A percentile compares a stretch with the other conserved stretches of the same genome.
Evolutionary conservation across 768 basidiomycete species (phyloP).

Genomic region (Suillus decipiens): DNA sequence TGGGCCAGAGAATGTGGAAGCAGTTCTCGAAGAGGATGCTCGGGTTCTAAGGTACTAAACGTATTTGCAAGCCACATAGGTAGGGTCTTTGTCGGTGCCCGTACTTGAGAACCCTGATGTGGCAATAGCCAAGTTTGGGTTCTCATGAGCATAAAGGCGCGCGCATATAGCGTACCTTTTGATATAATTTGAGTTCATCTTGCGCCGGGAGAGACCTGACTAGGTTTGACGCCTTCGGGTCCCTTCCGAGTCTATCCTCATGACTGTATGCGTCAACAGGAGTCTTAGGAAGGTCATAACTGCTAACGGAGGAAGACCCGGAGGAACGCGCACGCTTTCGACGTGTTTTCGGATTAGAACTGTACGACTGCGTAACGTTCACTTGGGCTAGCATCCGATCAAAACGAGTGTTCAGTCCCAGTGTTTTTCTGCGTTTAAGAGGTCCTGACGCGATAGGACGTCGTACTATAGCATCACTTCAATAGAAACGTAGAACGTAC

Average conservation of each 20-base stretch:
- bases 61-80: conserved; percentile 61
- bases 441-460: conserved; percentile 7
- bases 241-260: conserved; percentile 36
- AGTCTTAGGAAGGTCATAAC: conserved; percentile 42
- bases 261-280: conserved; percentile 42
- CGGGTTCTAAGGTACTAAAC: conserved; percentile 44
- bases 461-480: background rate
- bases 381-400: conserved; percentile 70
- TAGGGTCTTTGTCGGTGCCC: conserved; percentile 33
- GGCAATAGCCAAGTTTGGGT: conserved; percentile 14
- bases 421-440: conserved; percentile 51
- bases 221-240: no score
- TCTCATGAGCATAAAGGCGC: conserved; percentile 13
- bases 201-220: no score
- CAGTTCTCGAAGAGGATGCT: conserved; percentile 37
- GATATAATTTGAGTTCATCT: no score
- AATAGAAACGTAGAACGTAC: background rate
- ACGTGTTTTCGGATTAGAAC: conserved; percentile 20
- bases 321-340: conserved; percentile 40
- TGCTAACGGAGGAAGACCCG: conserved; percentile 47
- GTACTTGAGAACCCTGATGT: conserved; percentile 17
- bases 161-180: conserved; percentile 34
- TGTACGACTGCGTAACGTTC: conserved; percentile 38
- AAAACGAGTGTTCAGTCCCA: conserved; percentile 57
- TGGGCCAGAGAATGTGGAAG: conserved; percentile 24